Base-by-base conservation (phyloP, 2,329 filamentous ascomycete species). In the Exserohilum turcica region DNA sequence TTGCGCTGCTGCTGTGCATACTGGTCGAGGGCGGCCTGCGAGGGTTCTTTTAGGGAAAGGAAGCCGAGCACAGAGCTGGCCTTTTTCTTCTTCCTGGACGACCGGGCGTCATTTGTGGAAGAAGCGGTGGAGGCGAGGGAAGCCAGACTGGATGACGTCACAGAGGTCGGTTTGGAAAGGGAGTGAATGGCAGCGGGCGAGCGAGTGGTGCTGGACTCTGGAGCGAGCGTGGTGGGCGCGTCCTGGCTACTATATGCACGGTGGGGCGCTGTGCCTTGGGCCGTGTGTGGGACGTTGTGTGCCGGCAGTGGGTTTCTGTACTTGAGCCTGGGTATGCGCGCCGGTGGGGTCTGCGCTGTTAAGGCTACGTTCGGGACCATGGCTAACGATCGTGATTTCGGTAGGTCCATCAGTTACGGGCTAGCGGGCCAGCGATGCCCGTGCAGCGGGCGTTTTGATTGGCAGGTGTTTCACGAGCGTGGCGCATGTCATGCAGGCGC, bases 21-120 rank as follows among this genome's bases (percentile, higher is more conserved):
- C 39, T 80, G 75, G 44, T 78, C 76, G 18, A 80, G 62, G 3
- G 80, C 80, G 5, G 67, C 64, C 37, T 76, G 75, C 0, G 80
- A 81, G 0, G 80, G 80, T 61, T 82, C 80, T 55, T 79, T 80
- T 33, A 81, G 56, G 2, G 76, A 74, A 9, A 82, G 67, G 44
- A 81, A 78, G 33, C 75, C 71, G n/a, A 79, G 67, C 18, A 81
- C 67, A 1, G 74, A 66, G 35, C 66, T 70, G 29, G 63, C 59
- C 63, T 75, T 71, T 53, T 66, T 72, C 54, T 66, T 71, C 60
- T 71, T 71, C 43, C 62, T 62, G 43, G 67, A 63, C 54, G 57
- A 54, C 54, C 58, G 64, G 38, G 67, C 66, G 52, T 61, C 63
- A 64, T 65, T 63, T 45, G 68, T 64, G 24, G 61, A 60, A 18